Base-by-base conservation (phyloP, 2,329 filamentous ascomycete genomes). In the Dothidotthia symphoricarpi region DNA sequence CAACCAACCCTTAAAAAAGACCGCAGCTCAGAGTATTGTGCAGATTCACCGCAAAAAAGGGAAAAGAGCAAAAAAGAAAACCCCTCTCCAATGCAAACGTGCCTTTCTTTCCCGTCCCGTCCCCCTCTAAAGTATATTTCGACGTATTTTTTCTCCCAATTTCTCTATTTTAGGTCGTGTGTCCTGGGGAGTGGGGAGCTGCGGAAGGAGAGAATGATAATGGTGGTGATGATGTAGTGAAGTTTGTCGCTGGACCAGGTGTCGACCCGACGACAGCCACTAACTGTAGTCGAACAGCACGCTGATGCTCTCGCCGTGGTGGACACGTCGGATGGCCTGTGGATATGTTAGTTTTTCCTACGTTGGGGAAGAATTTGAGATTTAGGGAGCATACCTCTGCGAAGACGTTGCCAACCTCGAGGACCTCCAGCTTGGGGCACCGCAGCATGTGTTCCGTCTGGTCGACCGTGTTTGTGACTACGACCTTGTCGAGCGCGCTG, bases 271-370 rank as follows among this genome's bases (percentile, higher is more conserved):
- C 28, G 33, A 46, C 46, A 57, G 51, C 32, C 41, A 58, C 55
- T 61, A 89, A 64, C 88, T 85, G 68, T 88, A 85, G 64, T 89
- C 85, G 70, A 98, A 98, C 34, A 98, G 77, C 45, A 93, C 88
- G 66, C 89, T 95, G 70, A 98, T 95, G 61, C 88, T 95, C 73
- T 98, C 93, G 59, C 93, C 93, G 68, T 97, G 90, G 70, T 98
- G 93, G 42, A 97, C 91, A 47, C 93, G 82, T 48, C 93, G 86
- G 55, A 97, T 96, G 34, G 93, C 82, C 80, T 82, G 40, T 13
- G 25, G 10, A 15, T 41, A 16, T 30, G 41, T 66, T 48, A 66
- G 60, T 40, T 14, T 31, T 15, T 13, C 24, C 24, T 8, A 13
- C 14, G 10, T 25, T 17, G n/a, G n/a, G n/a, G n/a, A n/a, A n/a